These are phyloP conservation scores for Mycena belliarum DNA, from an alignment of 768 basidiomycete species.

Conservation along the genomic window DNA sequence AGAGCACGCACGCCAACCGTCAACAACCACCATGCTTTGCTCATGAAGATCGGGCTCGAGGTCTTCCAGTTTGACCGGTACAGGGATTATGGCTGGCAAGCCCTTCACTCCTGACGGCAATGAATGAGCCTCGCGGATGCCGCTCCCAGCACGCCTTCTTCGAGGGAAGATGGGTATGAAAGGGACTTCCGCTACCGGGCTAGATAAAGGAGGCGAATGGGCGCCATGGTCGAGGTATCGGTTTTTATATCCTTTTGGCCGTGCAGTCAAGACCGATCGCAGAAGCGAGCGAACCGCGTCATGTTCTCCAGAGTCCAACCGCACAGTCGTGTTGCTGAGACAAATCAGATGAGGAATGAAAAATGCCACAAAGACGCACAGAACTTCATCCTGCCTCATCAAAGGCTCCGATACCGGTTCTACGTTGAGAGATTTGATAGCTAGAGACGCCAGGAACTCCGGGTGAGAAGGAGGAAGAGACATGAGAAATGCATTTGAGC, in stretches of 20 bases:
- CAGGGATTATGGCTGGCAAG: constrained; percentile 29
- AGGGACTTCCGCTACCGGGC: constrained; percentile 28
- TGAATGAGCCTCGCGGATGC: constrained; percentile 8
- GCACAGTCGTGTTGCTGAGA: constrained; percentile 10
- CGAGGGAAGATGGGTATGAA: constrained; percentile 41
- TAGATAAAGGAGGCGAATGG: constrained; percentile 19
- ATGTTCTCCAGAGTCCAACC: constrained; percentile 24
- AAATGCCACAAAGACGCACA: constrained; percentile 39
- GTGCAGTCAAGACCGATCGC: constrained; percentile 19
- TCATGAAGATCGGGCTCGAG: constrained; percentile 45
- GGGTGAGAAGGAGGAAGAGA: constrained; percentile 28
- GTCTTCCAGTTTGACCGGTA: constrained; percentile 33
- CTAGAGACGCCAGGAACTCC: constrained; percentile 25
- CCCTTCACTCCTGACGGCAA: constrained; percentile 17
- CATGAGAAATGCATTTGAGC: constrained; percentile 27
- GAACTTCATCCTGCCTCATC: constrained; percentile 35
- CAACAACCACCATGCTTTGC: constrained; percentile 57
- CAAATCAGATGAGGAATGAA: not conserved
- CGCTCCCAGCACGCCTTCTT: constrained; percentile 27
- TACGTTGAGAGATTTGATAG: constrained; percentile 27
- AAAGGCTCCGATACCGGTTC: constrained; percentile 33
- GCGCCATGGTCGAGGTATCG: constrained; percentile 27
- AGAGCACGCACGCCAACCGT: constrained; percentile 60
- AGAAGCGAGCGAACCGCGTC: constrained; percentile 24
- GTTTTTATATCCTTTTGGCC: constrained; percentile 17